Conservation (phyloP, 176 grass and related monocot species). For the Echinochloa phyllopogon region DNA sequence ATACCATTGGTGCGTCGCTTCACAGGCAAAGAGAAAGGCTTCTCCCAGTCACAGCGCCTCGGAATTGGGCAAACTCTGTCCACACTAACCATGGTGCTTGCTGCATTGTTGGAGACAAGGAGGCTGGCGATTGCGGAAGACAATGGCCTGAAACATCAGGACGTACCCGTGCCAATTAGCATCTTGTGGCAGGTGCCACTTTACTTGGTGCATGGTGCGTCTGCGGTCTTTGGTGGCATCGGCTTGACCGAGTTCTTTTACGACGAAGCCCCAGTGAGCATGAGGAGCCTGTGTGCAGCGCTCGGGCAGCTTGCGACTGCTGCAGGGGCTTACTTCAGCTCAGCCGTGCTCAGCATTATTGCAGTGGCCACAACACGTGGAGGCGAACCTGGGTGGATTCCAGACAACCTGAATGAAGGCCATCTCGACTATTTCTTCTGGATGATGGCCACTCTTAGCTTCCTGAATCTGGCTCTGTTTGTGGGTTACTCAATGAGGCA, state of each 20-base stretch:
- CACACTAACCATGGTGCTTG: conserved; percentile 33
- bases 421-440: conserved; percentile 61
- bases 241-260: conserved; percentile 52
- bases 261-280: conserved; percentile 34
- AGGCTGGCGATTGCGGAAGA: conserved; percentile 33
- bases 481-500: conserved; percentile 31
- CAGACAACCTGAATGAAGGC: conserved; percentile 51
- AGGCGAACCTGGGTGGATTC: conserved; percentile 37
- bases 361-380: conserved; percentile 2
- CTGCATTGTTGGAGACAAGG: conserved; percentile 40
- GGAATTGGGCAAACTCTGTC: conserved; percentile 36
- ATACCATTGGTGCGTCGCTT: conserved; percentile 30
- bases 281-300: conserved; percentile 49
- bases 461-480: conserved; percentile 34
- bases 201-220: conserved; percentile 17
- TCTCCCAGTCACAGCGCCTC: conserved; percentile 45
- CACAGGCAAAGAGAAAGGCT: conserved; percentile 38
- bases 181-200: conserved; percentile 54
- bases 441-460: conserved; percentile 33
- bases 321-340: conserved; percentile 34
- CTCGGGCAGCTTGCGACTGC: conserved; percentile 17
- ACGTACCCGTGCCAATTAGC: conserved; percentile 29
- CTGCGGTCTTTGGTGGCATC: conserved; percentile 37
- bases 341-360: conserved; percentile 27
- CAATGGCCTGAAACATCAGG: neutral